A percentile compares a stretch with the other conserved stretches of the same genome.
phyloP scores from a whole-genome alignment of 2,329 filamentous ascomycete species.

The Talaromyces piceae region DNA sequence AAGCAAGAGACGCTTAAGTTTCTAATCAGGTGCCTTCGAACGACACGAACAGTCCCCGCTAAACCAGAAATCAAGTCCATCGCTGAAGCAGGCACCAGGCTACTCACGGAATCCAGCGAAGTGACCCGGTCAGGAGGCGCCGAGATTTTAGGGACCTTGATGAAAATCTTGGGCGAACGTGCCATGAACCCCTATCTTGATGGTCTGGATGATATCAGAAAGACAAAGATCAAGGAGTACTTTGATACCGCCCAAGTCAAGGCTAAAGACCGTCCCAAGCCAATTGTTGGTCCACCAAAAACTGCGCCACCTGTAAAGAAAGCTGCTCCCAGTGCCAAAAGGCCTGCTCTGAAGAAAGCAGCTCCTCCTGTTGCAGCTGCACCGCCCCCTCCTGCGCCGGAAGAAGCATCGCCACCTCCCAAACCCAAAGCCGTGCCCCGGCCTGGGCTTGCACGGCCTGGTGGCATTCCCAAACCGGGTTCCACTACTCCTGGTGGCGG shows the following conservation, averaged over 20 bases:
- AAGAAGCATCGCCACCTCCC: constrained; percentile 45
- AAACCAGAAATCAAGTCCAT: constrained; percentile 78
- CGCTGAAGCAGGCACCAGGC: constrained; percentile 81
- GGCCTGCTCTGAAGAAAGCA: constrained; percentile 28
- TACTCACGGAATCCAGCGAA: constrained; percentile 83
- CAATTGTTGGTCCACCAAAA: constrained; percentile 55
- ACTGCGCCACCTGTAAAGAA: constrained; percentile 47
- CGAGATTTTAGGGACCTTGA: constrained; percentile 84
- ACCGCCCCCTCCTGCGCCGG: constrained; percentile 47
- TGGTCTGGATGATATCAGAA: constrained; percentile 88
- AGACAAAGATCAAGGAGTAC: constrained; percentile 92
- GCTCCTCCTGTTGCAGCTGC: constrained; percentile 39
- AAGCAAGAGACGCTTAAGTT: constrained; percentile 95
- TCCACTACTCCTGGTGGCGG: constrained; percentile 36
- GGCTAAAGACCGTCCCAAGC: constrained; percentile 86
- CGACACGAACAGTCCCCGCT: constrained; percentile 72
- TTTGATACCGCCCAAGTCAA: constrained; percentile 75
- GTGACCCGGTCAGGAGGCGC: constrained; percentile 80
- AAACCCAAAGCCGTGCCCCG: constrained; percentile 37
- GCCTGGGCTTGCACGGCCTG: constrained; percentile 40
- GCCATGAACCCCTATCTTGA: constrained; percentile 91
- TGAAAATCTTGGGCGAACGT: constrained; percentile 97
- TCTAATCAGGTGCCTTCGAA: constrained; percentile 77
- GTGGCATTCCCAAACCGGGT: constrained; percentile 34
- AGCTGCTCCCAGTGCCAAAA: constrained; percentile 41